phyloP scores from a whole-genome alignment of 805 yeast genomes.

The Cyberlindnera petersonii region DNA sequence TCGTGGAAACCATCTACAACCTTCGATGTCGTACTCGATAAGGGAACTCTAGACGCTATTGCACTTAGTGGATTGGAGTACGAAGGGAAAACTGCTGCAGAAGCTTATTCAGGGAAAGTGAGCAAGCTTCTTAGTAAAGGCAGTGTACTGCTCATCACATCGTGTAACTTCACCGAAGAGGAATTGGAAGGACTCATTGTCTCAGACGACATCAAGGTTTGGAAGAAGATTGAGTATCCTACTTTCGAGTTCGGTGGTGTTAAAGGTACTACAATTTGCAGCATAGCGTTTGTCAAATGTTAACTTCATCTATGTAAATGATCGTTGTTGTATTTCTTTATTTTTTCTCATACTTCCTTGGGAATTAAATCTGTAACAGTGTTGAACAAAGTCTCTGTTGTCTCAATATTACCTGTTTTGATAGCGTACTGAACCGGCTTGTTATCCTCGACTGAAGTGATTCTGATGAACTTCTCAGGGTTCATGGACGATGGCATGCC shows the following conservation, averaged over 20 bases:
- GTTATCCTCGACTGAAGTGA: constrained; percentile 60
- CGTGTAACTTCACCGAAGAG: constrained; percentile 87
- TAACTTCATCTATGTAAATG: too few relatives aligned
- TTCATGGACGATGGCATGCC: constrained; percentile 86
- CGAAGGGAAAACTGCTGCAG: constrained; percentile 44
- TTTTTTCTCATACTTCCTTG: constrained; percentile 8
- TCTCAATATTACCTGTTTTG: constrained; percentile 59
- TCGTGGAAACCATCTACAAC: constrained; percentile 34
- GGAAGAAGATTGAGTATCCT: constrained; percentile 74
- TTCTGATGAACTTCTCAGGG: constrained; percentile 78
- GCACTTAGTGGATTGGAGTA: constrained; percentile 68
- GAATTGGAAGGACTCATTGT: constrained; percentile 61
- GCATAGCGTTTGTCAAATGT: constrained; percentile 65
- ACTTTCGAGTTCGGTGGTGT: constrained; percentile 85
- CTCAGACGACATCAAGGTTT: constrained; percentile 44
- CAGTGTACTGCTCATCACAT: constrained; percentile 73
- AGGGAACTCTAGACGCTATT: constrained; percentile 96
- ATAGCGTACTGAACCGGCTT: constrained; percentile 81
- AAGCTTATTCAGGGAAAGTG: constrained; percentile 61
- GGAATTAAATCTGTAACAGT: constrained; percentile 35
- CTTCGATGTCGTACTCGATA: constrained; percentile 80
- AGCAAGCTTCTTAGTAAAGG: constrained; percentile 48
- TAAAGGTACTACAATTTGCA: constrained; percentile 83
- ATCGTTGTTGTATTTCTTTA: not conserved
- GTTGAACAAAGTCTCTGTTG: constrained; percentile 56